Conservation (phyloP, 164 flowering plant species). For the Sextonia rubra region DNA sequence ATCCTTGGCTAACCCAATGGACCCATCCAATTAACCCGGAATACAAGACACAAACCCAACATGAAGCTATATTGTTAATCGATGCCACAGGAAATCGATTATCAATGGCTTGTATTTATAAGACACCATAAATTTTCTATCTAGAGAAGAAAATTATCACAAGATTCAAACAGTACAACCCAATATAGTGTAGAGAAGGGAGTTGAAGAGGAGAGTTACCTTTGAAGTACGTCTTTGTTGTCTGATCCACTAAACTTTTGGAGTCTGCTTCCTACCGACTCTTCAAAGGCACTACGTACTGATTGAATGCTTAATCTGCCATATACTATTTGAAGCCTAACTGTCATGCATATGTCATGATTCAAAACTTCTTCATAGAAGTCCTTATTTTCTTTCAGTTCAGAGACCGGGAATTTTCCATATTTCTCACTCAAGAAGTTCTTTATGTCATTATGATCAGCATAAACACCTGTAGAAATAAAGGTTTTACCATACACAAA, state of each 20-base stretch:
- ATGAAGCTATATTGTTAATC: too few species aligned
- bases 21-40: too few species aligned
- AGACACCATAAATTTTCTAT: too few species aligned
- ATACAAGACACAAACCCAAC: too few species aligned
- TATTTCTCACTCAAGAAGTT: constrained; percentile 55
- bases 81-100: too few species aligned
- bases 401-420: constrained; percentile 40
- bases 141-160: too few species aligned
- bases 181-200: background rate
- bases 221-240: constrained; percentile 76
- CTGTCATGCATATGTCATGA: constrained; percentile 65
- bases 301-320: constrained; percentile 77
- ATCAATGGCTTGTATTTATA: too few species aligned
- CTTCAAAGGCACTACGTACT: constrained; percentile 89
- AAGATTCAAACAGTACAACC: background rate
- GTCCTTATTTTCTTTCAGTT: constrained; percentile 47
- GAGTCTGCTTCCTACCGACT: constrained; percentile 85
- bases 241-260: constrained; percentile 74
- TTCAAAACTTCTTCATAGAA: constrained; percentile 56
- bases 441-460: constrained; percentile 57
- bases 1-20: too few species aligned
- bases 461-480: constrained; percentile 72
- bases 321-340: constrained; percentile 88
- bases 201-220: constrained; percentile 29
- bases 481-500: background rate